Base-by-base conservation (phyloP, 1,139 yeast species). In the Debaryomycetaceae sp. region DNA sequence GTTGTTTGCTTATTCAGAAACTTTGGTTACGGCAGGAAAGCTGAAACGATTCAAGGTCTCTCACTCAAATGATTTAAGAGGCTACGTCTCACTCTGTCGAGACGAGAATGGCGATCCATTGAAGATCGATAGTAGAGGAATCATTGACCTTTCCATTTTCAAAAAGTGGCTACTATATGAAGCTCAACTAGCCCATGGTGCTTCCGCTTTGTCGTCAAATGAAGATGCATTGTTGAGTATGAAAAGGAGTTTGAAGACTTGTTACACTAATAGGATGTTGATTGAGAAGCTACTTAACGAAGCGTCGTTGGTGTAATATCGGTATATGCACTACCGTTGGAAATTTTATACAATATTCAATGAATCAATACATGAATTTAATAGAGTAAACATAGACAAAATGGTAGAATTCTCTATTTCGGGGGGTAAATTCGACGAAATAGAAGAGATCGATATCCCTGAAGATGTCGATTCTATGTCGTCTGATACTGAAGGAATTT, bases 371-470 rank as follows among this genome's bases (percentile, higher is more conserved):
- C 13, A n/a, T 34, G n/a, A 8, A 9, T 13, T 2, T 8, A 8
- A 40, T 23, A 36, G 3, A 24, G 20, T 17, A 38, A 24, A 40
- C 31, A 27, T 8, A 11, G 11, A 27, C 23, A 39, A 22, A 7
- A 39, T 39, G 42, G 33, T 31, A 23, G 35, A 39, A 34, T 39
- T 39, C 35, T 36, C 43, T 14, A 41, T 39, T 11, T 45, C 52
- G 36, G 45, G 46, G 42, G 44, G 55, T 43, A 58, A 53, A 31
- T 70, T 65, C 50, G 73, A 66, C 37, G 78, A 73, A 47, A 72
- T 74, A 33, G 78, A 73, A 48, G 72, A 73, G 78, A 60, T 75
- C 42, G 78, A 73, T 40, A 65, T 74, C 24, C 76, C 75, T 1
- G 77, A 68, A 14, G 70, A 68, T 41, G 66, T 58, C 9, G 56